Percentiles rank a stretch among this genome's conserved stretches.
Evolutionary conservation across 108 stramenopile genomes (phyloP).

Genomic region (Fragilariopsis cylindrus): DNA sequence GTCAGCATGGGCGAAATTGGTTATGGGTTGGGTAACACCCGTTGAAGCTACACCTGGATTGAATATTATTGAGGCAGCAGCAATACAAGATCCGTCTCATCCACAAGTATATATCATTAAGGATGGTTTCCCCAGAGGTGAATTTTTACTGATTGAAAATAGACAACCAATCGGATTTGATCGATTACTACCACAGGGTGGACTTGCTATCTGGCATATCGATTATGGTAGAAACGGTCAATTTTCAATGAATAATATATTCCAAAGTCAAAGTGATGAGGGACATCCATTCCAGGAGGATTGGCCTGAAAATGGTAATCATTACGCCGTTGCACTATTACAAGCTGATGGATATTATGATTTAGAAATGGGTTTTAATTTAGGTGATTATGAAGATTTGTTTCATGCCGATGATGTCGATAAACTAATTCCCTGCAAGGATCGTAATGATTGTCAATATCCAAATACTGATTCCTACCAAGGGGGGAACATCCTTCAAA

Average conservation of each 20-base stretch:
- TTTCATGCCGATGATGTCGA: slow-evolving; percentile 24
- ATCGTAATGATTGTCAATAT: slow-evolving; percentile 15
- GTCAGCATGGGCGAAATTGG: slow-evolving; percentile 49
- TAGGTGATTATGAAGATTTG: slow-evolving; percentile 32
- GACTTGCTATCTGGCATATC: slow-evolving; percentile 59
- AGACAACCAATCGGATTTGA: slow-evolving; percentile 49
- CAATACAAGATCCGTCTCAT: slow-evolving; percentile 7
- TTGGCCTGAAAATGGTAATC: slow-evolving; percentile 68
- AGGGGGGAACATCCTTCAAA: slow-evolving; percentile 28
- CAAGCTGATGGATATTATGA: slow-evolving; percentile 76
- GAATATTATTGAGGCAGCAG: slow-evolving; percentile 21
- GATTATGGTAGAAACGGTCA: slow-evolving; percentile 33
- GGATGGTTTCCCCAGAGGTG: slow-evolving; percentile 44
- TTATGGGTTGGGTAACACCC: slow-evolving; percentile 52
- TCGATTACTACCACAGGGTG: slow-evolving; percentile 39
- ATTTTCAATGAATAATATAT: neutral
- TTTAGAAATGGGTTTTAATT: slow-evolving; percentile 47
- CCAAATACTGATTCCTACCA: slow-evolving; percentile 60
- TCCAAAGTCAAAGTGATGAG: neutral
- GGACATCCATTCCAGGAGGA: slow-evolving; percentile 48
- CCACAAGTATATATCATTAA: slow-evolving; percentile 28
- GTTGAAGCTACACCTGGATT: slow-evolving; percentile 20
- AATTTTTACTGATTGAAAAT: slow-evolving; percentile 73
- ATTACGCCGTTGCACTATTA: slow-evolving; percentile 70
- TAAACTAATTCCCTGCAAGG: slow-evolving; percentile 12